phyloP scores from a whole-genome alignment of 2,329 filamentous ascomycete species.

The Claviceps capensis region DNA sequence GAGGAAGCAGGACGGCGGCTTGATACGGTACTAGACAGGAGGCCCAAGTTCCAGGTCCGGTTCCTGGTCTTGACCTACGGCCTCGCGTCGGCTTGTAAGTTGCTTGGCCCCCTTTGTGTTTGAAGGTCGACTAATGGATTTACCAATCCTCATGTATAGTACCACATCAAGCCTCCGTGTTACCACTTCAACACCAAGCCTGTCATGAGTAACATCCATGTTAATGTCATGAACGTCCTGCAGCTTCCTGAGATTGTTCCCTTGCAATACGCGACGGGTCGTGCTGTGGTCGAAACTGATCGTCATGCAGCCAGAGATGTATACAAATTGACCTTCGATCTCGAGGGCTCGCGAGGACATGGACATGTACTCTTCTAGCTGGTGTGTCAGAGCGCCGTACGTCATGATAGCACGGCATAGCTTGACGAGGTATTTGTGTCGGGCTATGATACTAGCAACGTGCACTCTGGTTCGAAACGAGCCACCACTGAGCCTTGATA shows the following conservation, averaged over 20 bases:
- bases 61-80: constrained; percentile 56
- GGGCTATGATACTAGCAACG: constrained; percentile 57
- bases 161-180: constrained; percentile 45
- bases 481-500: constrained; percentile 19
- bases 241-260: constrained; percentile 60
- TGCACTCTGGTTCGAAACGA: constrained; percentile 38
- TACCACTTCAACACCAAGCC: constrained; percentile 58
- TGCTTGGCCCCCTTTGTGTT: constrained; percentile 69
- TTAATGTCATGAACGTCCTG: constrained; percentile 65
- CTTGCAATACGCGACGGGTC: constrained; percentile 54
- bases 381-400: constrained; percentile 82
- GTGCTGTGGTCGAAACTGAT: constrained; percentile 69
- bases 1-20: constrained; percentile 54
- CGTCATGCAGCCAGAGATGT: constrained; percentile 87
- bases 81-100: constrained; percentile 48
- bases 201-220: constrained; percentile 69
- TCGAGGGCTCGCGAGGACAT: constrained; percentile 83
- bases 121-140: constrained; percentile 59
- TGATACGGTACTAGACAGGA: constrained; percentile 36
- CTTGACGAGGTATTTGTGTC: constrained; percentile 72
- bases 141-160: constrained; percentile 45
- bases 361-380: constrained; percentile 80
- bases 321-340: constrained; percentile 80
- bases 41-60: constrained; percentile 35
- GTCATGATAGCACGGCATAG: constrained; percentile 78